Base-by-base conservation (phyloP, 805 yeast species). In the Candida anglica region DNA sequence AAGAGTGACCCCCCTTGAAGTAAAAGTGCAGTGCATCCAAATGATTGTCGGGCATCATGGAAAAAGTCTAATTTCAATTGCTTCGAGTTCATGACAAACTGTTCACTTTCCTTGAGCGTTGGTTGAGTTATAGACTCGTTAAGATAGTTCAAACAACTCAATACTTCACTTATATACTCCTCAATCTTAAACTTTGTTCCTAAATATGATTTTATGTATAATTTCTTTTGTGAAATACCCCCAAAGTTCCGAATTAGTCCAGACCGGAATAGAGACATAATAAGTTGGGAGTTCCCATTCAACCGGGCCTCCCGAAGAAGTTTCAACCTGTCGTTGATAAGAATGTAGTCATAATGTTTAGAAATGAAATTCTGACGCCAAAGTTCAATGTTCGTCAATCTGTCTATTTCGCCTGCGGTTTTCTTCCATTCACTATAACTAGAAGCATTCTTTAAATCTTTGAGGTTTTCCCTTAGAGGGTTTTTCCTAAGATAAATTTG, bases 1-100 rank as follows among this genome's bases (percentile, higher is more conserved):
- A 91, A 93, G 15, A 93, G 62, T 0, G 97, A 84, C 2, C 98
- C 98, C 19, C 98, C 98, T 58, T 93, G 97, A 17, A 93, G 64
- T 24, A 91, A 76, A 37, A 93, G 66, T 0, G 97, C 97, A 0
- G 98, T 87, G 30, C 86, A 76, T 0, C 98, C 98, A 55, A 84
- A 76, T 0, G 95, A 80, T 53, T 87, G 88, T 47, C 86, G 75
- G 13, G 86, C 86, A 60, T 81, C 96, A 53, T 79, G 93, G 62
- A 82, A 88, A 56, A 85, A 86, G 58, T 75, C 88, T 42, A 75
- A 69, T 48, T 74, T 84, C 54, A 68, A 63, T 61, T 75, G 91
- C 36, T 69, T 67, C 37, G 70, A 63, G 42, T 70, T 66, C 63
- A 66, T 62, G 24, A 66, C 53, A 36, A 58, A 65, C 11, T 53